phyloP scores from a whole-genome alignment of 1,139 yeast genomes.

The Suhomyces yuchorum region DNA sequence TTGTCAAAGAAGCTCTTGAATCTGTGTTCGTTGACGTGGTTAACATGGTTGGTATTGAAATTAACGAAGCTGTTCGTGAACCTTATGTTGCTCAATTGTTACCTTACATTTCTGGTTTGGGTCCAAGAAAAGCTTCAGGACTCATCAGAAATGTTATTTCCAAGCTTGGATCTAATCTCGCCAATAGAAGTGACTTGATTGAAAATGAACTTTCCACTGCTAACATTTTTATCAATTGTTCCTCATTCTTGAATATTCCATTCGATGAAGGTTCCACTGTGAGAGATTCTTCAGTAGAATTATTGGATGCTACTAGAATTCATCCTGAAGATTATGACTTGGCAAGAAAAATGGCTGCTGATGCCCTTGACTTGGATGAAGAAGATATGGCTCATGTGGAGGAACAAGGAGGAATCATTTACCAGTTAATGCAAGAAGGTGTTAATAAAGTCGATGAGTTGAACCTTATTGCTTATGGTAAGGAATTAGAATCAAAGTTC shows the following conservation, averaged over 20 bases:
- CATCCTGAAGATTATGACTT: slow-evolving; percentile 97
- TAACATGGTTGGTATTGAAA: slow-evolving; percentile 89
- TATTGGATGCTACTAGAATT: slow-evolving; percentile 90
- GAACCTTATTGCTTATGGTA: slow-evolving; percentile 91
- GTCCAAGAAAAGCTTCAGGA: slow-evolving; percentile 93
- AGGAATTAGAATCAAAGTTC: slow-evolving; percentile 76
- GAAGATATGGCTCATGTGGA: slow-evolving; percentile 86
- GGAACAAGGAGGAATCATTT: slow-evolving; percentile 79
- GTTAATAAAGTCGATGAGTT: slow-evolving; percentile 86
- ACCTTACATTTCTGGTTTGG: slow-evolving; percentile 86
- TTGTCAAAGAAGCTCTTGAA: slow-evolving; percentile 67
- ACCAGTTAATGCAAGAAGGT: slow-evolving; percentile 77
- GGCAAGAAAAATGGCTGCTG: slow-evolving; percentile 97
- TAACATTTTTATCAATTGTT: slow-evolving; percentile 84
- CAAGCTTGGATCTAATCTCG: slow-evolving; percentile 63
- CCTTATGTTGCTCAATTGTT: slow-evolving; percentile 69
- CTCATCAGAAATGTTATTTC: slow-evolving; percentile 79
- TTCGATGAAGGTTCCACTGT: slow-evolving; percentile 53
- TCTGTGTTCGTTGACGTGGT: slow-evolving; percentile 87
- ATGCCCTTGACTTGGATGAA: slow-evolving; percentile 93
- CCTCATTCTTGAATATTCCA: slow-evolving; percentile 85
- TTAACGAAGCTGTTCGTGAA: slow-evolving; percentile 84
- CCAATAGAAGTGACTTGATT: slow-evolving; percentile 75
- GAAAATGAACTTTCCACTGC: slow-evolving; percentile 79
- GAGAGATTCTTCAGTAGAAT: slow-evolving; percentile 66